Evolutionary conservation across 208 protist genomes (phyloP).

Genomic region (Acanthamoeba sp.): DNA sequence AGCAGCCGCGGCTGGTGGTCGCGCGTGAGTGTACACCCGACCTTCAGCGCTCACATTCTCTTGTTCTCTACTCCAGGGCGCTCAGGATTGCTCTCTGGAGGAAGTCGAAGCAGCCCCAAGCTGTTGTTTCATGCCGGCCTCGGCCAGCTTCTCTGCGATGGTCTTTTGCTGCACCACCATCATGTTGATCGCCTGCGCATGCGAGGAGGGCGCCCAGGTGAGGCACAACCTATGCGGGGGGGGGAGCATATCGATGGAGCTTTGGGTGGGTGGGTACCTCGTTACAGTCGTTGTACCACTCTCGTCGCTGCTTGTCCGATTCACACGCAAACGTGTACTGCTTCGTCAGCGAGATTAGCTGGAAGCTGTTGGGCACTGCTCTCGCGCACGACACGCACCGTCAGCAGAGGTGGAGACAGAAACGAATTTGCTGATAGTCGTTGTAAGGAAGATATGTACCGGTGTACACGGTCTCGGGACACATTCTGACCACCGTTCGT

Average conservation of each 20-base stretch:
- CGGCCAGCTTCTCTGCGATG: constrained; percentile 44
- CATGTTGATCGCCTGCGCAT: constrained; percentile 47
- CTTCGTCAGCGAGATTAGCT: constrained; percentile 16
- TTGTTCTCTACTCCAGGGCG: background rate
- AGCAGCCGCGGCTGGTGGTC: too few species aligned
- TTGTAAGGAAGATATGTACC: too few species aligned
- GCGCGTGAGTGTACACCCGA: too few species aligned
- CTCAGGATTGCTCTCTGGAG: background rate
- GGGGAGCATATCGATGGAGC: too few species aligned
- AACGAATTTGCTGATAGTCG: too few species aligned
- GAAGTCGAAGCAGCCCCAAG: background rate
- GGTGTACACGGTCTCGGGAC: constrained; percentile 64
- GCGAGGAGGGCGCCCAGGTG: background rate
- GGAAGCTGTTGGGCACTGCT: constrained; percentile 66
- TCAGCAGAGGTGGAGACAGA: background rate
- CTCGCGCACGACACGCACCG: background rate
- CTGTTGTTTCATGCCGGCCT: background rate
- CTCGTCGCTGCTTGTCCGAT: constrained; percentile 7
- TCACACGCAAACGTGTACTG: constrained; percentile 42
- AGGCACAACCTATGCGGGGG: background rate
- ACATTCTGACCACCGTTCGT: constrained; percentile 40
- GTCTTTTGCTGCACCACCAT: constrained; percentile 50
- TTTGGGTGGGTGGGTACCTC: background rate
- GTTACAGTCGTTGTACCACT: background rate
- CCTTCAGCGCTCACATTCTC: background rate